phyloP scores from a whole-genome alignment of 2,329 filamentous ascomycete species.

The Acephala macrosclerotiorum region DNA sequence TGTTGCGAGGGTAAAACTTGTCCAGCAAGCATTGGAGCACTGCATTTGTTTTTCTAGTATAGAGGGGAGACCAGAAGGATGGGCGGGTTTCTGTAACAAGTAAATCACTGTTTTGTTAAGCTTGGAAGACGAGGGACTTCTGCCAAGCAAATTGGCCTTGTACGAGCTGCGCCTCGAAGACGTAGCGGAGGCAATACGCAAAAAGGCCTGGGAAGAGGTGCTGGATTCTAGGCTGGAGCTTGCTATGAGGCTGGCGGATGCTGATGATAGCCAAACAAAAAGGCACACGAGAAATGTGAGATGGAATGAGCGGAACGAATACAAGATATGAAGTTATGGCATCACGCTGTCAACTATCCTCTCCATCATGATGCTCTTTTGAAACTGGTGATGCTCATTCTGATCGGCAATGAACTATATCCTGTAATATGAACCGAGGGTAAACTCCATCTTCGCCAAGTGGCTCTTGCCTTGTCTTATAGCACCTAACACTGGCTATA shows the following conservation, averaged over 20 bases:
- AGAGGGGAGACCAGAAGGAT: conserved; percentile 17
- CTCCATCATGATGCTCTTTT: background rate
- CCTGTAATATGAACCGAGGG: background rate
- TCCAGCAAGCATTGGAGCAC: conserved; percentile 17
- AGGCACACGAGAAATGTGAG: conserved; percentile 29
- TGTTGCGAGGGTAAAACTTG: conserved; percentile 13
- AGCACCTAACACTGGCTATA: background rate
- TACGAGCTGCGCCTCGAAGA: background rate
- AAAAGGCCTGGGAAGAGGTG: background rate
- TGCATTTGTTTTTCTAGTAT: conserved; percentile 31
- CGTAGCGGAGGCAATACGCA: background rate
- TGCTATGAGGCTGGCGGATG: background rate
- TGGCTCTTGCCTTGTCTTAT: background rate
- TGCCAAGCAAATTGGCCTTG: conserved; percentile 4
- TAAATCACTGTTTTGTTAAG: background rate
- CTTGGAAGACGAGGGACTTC: background rate
- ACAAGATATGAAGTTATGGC: conserved; percentile 36
- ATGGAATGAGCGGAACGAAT: conserved; percentile 27
- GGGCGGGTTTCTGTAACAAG: conserved; percentile 3
- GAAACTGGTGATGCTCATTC: background rate
- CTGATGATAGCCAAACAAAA: conserved; percentile 13
- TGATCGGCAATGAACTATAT: background rate
- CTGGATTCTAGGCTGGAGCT: conserved; percentile 2
- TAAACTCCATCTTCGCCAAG: background rate
- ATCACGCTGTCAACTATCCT: conserved; percentile 22